Base-by-base conservation (phyloP, 805 yeast species). In the Zygoascus bituminiphila region DNA sequence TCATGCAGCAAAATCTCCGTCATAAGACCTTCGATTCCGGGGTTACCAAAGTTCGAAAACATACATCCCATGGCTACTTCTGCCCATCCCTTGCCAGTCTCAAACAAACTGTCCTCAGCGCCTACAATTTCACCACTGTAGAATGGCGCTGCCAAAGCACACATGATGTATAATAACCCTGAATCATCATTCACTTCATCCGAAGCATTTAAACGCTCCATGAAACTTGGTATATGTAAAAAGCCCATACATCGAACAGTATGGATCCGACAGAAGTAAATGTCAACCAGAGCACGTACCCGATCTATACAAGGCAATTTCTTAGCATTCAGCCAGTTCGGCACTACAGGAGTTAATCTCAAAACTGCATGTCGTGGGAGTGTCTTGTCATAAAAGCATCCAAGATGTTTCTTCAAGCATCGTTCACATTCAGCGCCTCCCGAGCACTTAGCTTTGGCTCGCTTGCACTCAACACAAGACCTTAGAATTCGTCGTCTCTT, bases 101-200 rank as follows among this genome's bases (percentile, higher is more conserved):
- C 40, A 26, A 21, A 45, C 15, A 37, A 24, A 14, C 39, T 15
- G 21, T n/a, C 9, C 17, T 22, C 14, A n/a, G 19, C 25, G 19
- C 39, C 43, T 20, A 35, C n/a, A 3, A 21, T n/a, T n/a, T 49
- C 31, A 2, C 19, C 33, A 29, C n/a, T 19, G 29, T 51, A 45
- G 42, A 49, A 51, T 5, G 54, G 54, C 15, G 53, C 53, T 6
- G 52, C 52, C 25, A 51, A 36, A 22, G 54, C 54, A 24, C 52
- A 49, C 19, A 51, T 51, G 31, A 51, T 36, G 35, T 49, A 42
- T 15, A 51, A 5, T 9, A 51, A 29, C 2, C 43, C 50, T 6
- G 33, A 29, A 15, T 29, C 33, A 12, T 29, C 33, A 10, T 23
- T n/a, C 10, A 43, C 14, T 4, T 47, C 20, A 15, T 41, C 24